Evolutionary conservation across 441 rosid species (phyloP).

Genomic region (Eutrema salsugineum): DNA sequence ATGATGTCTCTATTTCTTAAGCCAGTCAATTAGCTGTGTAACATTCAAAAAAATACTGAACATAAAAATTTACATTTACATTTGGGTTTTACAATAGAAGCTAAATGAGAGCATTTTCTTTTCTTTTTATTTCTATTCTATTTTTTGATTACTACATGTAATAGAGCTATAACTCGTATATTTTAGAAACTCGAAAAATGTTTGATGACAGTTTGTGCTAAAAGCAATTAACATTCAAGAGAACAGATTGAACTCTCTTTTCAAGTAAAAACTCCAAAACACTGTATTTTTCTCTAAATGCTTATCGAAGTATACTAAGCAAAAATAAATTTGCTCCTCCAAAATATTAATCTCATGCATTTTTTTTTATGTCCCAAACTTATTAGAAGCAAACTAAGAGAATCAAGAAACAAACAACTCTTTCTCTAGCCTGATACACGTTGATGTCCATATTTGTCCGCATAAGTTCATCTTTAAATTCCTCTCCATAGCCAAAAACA

Average conservation of each 20-base stretch:
- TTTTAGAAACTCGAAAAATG: neutral
- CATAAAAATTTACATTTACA: no score
- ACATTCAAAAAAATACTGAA: neutral
- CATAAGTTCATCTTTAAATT: conserved; percentile 52
- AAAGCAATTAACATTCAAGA: neutral
- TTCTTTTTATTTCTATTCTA: neutral
- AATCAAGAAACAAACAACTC: neutral
- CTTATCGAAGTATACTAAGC: neutral
- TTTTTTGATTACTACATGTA: neutral
- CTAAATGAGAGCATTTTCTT: neutral
- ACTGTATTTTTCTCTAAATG: neutral
- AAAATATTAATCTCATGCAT: neutral
- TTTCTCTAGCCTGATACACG: conserved; percentile 65
- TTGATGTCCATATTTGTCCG: conserved; percentile 50
- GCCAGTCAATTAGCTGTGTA: conserved; percentile 37
- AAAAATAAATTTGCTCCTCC: neutral
- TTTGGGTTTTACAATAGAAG: neutral
- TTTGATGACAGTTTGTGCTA: neutral
- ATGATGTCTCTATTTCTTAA: conserved; percentile 49
- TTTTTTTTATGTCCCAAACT: neutral
- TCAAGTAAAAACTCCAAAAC: neutral
- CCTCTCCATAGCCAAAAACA: conserved; percentile 75
- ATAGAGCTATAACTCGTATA: neutral
- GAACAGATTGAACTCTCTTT: neutral
- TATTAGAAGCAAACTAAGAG: neutral